Base-by-base conservation (phyloP, 1,139 yeast species). In the Pichia cactophila region DNA sequence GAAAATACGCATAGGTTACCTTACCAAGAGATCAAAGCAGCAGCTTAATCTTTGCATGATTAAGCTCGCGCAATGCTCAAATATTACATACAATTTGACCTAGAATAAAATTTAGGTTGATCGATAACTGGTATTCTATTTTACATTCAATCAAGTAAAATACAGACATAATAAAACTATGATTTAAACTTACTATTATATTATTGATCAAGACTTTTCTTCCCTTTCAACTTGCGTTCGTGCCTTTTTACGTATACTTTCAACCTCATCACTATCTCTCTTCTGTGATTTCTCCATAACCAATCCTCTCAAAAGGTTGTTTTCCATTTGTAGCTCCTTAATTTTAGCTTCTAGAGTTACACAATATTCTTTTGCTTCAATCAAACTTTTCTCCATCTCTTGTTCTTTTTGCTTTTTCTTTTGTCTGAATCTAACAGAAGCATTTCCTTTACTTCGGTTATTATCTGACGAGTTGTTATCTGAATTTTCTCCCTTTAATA, bases 321-420 rank as follows among this genome's bases (percentile, higher is more conserved):
- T 78, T 57, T 78, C 83, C 79, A 77, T 74, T 58, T 78, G 81
- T 55, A 78, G 62, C 56, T 86, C 86, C 62, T 72, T 73, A 43
- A 81, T 74, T 58, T 81, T 80, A 51, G 73, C 67, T 62, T 86
- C 92, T 55, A 86, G 73, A 29, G 70, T 69, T 48, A 72, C 71
- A 26, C 86, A 80, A 58, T 78, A 65, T 35, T 83, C 86, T 57
- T 77, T 78, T 54, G 88, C 72, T 50, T 78, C 82, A 58, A 74
- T 72, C 20, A 87, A 73, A 50, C 77, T 78, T 42, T 73, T 72
- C 66, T 87, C 95, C 83, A 87, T 80, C 64, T 87, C 90, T 64
- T 83, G 88, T 65, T 88, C 96, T 61, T 86, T 83, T 65, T 81
- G 59, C 71, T 86, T 88, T 75, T 84, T 86, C 72, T 84, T 86